These are phyloP conservation scores for Krasilnikovozyma curviuscula DNA, from an alignment of 768 basidiomycete genomes.

Conservation along the genomic window DNA sequence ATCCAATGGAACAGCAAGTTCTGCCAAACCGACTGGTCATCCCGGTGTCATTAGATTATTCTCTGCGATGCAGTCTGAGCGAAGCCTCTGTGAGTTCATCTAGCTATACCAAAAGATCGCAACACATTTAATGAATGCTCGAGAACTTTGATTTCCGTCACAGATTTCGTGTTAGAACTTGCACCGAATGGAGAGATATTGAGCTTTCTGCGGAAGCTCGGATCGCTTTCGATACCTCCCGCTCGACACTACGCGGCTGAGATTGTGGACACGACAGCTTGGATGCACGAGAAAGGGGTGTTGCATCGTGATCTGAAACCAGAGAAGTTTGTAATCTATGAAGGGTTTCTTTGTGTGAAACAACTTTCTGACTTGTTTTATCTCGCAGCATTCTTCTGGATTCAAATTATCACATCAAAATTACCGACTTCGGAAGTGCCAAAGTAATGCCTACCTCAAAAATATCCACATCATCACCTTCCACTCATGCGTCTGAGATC, in stretches of 20 bases:
- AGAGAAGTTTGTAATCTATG: constrained; percentile 25
- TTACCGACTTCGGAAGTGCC: constrained; percentile 95
- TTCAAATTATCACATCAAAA: constrained; percentile 61
- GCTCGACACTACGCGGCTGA: constrained; percentile 75
- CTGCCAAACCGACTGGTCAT: constrained; percentile 30
- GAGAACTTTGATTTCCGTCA: not conserved
- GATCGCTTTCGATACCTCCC: constrained; percentile 65
- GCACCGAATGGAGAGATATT: constrained; percentile 12
- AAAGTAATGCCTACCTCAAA: constrained; percentile 22
- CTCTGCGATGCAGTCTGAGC: constrained; percentile 69
- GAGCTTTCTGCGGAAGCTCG: constrained; percentile 31
- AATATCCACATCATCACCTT: not conserved
- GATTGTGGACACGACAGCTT: constrained; percentile 66
- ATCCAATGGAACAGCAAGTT: not conserved
- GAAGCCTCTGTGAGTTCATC: constrained; percentile 51
- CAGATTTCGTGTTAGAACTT: constrained; percentile 14
- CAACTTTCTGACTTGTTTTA: constrained; percentile 25
- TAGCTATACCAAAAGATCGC: too few species aligned
- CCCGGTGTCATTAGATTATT: constrained; percentile 64
- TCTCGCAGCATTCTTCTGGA: constrained; percentile 78
- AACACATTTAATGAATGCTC: not conserved
- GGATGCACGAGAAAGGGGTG: constrained; percentile 76
- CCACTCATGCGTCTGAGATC: not conserved
- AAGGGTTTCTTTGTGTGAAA: not conserved
- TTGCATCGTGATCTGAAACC: constrained; percentile 52